Evolutionary conservation across 164 flowering plant genomes (phyloP).

Genomic region (Tetrastigma voinierianum): DNA sequence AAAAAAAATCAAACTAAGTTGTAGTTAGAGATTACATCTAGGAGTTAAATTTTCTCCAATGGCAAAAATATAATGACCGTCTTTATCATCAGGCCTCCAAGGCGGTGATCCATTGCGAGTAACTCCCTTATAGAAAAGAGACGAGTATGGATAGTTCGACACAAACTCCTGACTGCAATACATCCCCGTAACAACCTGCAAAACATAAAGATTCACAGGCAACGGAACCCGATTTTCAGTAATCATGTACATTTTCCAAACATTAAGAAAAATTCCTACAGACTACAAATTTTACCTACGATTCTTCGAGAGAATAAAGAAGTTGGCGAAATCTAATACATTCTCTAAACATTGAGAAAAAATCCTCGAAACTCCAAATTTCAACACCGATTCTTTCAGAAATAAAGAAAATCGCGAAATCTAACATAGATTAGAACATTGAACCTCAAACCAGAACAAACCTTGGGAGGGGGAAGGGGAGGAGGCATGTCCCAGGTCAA

Average conservation of each 20-base stretch:
- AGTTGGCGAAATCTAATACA: no score
- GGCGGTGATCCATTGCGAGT: slow-evolving; percentile 76
- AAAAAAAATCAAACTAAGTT: not conserved
- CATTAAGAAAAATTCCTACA: not conserved
- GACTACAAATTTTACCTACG: not conserved
- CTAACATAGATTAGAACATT: no score
- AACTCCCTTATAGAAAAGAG: slow-evolving; percentile 45
- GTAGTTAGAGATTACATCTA: slow-evolving; percentile 52
- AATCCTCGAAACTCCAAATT: no score
- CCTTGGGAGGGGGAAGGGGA: slow-evolving; percentile 50
- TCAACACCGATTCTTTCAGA: no score
- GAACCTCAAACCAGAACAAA: slow-evolving; percentile 2
- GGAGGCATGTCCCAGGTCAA: slow-evolving; percentile 79
- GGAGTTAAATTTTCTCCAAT: slow-evolving; percentile 76
- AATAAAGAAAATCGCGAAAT: no score
- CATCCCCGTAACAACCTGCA: slow-evolving; percentile 56
- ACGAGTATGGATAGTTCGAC: slow-evolving; percentile 43
- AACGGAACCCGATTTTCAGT: not conserved
- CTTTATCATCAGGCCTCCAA: slow-evolving; percentile 88
- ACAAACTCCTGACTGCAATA: slow-evolving; percentile 63
- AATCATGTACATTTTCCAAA: no score
- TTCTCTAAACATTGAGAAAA: no score
- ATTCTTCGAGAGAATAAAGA: no score
- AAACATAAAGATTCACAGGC: not conserved
- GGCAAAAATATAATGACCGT: slow-evolving; percentile 78